Percentiles rank a stretch among this genome's conserved stretches.
phyloP scores from a whole-genome alignment of 768 basidiomycete species.

The Leccinellum rugosiceps region DNA sequence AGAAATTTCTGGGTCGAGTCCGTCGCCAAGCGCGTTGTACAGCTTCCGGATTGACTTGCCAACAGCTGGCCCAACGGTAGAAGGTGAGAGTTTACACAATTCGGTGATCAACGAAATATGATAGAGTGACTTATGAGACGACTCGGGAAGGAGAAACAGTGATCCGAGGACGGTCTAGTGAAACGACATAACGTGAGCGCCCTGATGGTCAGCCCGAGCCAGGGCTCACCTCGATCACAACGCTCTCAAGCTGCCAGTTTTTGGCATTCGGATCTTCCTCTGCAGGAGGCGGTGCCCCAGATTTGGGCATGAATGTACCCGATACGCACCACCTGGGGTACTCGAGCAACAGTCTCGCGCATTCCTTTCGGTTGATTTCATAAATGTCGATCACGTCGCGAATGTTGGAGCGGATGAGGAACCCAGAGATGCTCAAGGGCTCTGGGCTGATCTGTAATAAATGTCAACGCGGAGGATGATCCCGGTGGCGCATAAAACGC shows the following conservation, averaged over 20 bases:
- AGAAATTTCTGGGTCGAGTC: slow-evolving; percentile 81
- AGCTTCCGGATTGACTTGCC: slow-evolving; percentile 92
- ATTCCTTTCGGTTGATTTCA: slow-evolving; percentile 95
- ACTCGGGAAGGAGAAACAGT: slow-evolving; percentile 72
- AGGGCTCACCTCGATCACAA: slow-evolving; percentile 71
- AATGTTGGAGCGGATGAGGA: slow-evolving; percentile 70
- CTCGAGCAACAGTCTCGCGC: slow-evolving; percentile 81
- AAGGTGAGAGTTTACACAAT: slow-evolving; percentile 89
- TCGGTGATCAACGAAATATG: slow-evolving; percentile 89
- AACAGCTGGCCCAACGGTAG: slow-evolving; percentile 91
- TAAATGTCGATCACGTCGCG: slow-evolving; percentile 83
- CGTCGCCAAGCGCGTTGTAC: slow-evolving; percentile 75
- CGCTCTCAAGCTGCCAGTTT: slow-evolving; percentile 86
- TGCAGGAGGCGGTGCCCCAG: slow-evolving; percentile 47
- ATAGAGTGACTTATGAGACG: slow-evolving; percentile 77
- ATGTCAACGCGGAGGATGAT: background rate
- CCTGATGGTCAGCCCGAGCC: background rate
- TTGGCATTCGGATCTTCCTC: slow-evolving; percentile 56
- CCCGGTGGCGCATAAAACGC: slow-evolving; percentile 8
- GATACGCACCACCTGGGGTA: slow-evolving; percentile 79
- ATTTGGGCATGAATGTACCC: slow-evolving; percentile 83
- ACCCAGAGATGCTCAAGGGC: slow-evolving; percentile 70
- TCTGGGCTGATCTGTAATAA: slow-evolving; percentile 67
- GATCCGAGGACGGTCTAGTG: slow-evolving; percentile 67
- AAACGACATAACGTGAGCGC: background rate